A percentile compares a stretch with the other conserved stretches of the same genome.
These are phyloP conservation scores for Actinomucor elegans DNA, from an alignment of 371 early-diverging fungal genomes.

Conservation along the genomic window DNA sequence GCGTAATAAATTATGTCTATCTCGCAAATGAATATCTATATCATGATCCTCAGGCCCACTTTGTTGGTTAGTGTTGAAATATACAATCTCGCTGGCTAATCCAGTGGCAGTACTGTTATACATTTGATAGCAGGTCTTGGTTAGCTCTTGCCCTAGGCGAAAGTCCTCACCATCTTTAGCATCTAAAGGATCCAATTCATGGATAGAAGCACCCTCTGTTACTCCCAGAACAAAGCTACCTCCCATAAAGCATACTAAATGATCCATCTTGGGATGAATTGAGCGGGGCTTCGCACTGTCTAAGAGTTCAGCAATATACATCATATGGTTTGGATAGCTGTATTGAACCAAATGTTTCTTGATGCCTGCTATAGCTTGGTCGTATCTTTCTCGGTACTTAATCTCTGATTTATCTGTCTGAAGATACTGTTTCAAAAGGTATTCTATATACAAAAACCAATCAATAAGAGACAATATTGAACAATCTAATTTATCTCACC, in stretches of 20 bases:
- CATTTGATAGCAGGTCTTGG: constrained; percentile 80
- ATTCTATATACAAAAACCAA: no score
- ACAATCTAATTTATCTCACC: constrained; percentile 34
- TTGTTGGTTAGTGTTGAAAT: constrained; percentile 42
- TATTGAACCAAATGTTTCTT: constrained; percentile 66
- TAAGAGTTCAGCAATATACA: constrained; percentile 73
- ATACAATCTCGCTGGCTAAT: constrained; percentile 83
- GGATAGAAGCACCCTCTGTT: constrained; percentile 55
- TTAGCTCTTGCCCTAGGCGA: constrained; percentile 73
- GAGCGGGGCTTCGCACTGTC: constrained; percentile 30
- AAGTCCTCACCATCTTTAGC: constrained; percentile 55
- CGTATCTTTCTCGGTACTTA: constrained; percentile 71
- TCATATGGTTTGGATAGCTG: constrained; percentile 56
- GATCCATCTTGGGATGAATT: constrained; percentile 82
- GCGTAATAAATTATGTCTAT: constrained; percentile 72
- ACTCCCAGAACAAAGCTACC: constrained; percentile 82
- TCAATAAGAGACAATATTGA: background rate
- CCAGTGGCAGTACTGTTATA: constrained; percentile 78
- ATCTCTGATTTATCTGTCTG: constrained; percentile 66
- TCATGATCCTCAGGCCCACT: constrained; percentile 47
- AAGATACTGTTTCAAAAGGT: constrained; percentile 85
- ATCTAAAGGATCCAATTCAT: constrained; percentile 17
- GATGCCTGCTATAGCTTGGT: constrained; percentile 70
- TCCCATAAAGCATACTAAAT: constrained; percentile 91
- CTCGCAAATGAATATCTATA: constrained; percentile 60